These are phyloP conservation scores for Melaleuca alternifolia DNA, from an alignment of 345 rosid species.

Conservation along the genomic window DNA sequence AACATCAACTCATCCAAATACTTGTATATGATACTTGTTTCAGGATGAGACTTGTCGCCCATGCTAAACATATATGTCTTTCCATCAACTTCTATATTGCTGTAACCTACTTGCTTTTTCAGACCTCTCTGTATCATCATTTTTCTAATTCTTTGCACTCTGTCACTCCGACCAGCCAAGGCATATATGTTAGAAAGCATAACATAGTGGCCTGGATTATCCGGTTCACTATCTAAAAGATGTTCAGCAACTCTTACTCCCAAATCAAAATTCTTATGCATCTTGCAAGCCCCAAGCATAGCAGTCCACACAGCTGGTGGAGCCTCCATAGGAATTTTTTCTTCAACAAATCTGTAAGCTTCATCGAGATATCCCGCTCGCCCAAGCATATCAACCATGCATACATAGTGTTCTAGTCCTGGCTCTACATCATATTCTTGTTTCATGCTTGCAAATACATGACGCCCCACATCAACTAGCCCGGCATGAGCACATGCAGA, in stretches of 20 bases:
- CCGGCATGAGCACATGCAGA: conserved; percentile 87
- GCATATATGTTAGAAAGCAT: conserved; percentile 82
- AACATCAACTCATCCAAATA: conserved; percentile 58
- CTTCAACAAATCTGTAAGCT: conserved; percentile 43
- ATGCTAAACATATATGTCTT: conserved; percentile 59
- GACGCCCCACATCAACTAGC: conserved; percentile 46
- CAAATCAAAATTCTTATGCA: conserved; percentile 70
- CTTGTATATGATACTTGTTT: conserved; percentile 35
- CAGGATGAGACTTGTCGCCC: conserved; percentile 63
- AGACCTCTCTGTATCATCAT: conserved; percentile 48
- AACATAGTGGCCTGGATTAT: conserved; percentile 84
- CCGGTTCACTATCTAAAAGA: conserved; percentile 59
- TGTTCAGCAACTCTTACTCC: conserved; percentile 65
- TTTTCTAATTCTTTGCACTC: conserved; percentile 53
- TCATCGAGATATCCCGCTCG: conserved; percentile 62
- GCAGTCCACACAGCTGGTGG: conserved; percentile 86
- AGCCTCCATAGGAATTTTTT: conserved; percentile 27
- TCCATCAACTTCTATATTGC: conserved; percentile 42
- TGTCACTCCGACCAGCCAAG: conserved; percentile 57
- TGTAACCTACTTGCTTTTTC: conserved; percentile 74
- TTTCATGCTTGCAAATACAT: conserved; percentile 41
- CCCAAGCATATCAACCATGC: conserved; percentile 81
- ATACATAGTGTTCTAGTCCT: conserved; percentile 69
- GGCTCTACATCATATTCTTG: conserved; percentile 34
- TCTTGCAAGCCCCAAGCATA: conserved; percentile 93